phyloP scores from a whole-genome alignment of 2,329 filamentous ascomycete species.

The Trichophyton schoenleinii region DNA sequence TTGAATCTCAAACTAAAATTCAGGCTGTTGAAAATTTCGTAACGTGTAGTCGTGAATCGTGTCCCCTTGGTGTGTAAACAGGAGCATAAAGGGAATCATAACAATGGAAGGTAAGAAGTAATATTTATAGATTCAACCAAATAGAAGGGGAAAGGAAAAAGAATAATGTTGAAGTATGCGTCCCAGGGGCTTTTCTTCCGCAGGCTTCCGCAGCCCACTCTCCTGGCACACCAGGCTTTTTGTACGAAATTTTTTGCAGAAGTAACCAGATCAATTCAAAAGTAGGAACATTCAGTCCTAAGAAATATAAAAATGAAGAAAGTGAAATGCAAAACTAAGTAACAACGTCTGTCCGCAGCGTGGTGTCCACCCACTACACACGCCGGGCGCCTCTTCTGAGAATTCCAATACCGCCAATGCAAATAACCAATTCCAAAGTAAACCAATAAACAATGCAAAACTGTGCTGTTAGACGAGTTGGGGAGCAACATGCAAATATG shows the following conservation, averaged over 20 bases:
- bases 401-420: conserved; percentile 1
- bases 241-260: too few relatives aligned
- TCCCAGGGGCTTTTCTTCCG: neutral
- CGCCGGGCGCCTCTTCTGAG: neutral
- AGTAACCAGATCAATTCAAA: neutral
- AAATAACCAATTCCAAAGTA: neutral
- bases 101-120: neutral
- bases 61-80: neutral
- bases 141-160: neutral
- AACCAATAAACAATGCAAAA: neutral
- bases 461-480: neutral
- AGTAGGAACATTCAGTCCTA: neutral
- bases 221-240: too few relatives aligned
- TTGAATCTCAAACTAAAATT: neutral
- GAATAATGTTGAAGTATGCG: neutral
- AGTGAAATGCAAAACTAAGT: neutral
- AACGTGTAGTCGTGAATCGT: neutral
- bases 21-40: neutral
- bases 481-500: neutral
- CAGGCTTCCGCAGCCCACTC: too few relatives aligned
- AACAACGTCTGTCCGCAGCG: neutral
- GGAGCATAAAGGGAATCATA: neutral
- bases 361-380: neutral
- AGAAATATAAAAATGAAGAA: neutral
- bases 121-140: neutral